Conservation (phyloP, 306 rosid species). For the Cicer arietinum region DNA sequence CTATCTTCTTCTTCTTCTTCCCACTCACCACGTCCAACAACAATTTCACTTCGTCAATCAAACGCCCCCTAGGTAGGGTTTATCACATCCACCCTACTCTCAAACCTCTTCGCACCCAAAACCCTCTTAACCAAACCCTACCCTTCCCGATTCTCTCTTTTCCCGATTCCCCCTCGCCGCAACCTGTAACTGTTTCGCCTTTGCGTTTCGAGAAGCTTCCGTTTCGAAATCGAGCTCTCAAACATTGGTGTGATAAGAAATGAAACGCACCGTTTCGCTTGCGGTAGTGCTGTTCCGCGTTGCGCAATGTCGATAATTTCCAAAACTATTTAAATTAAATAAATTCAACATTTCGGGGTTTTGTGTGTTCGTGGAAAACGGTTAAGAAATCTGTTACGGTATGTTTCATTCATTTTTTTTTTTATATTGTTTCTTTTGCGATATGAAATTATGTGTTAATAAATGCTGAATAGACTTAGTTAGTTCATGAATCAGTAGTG, state of each 20-base stretch:
- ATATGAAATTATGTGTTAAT: no score
- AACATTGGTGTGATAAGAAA: background rate
- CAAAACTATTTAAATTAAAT: background rate
- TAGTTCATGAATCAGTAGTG: background rate
- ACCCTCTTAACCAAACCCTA: slow-evolving; percentile 35
- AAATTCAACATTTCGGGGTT: background rate
- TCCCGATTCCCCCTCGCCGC: background rate
- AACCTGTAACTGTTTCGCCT: background rate
- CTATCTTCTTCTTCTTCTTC: background rate
- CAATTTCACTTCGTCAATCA: background rate
- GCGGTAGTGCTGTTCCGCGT: slow-evolving; percentile 1
- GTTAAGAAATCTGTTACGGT: slow-evolving; percentile 8
- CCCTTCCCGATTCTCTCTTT: background rate
- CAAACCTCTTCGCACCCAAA: slow-evolving; percentile 1
- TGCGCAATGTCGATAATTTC: background rate
- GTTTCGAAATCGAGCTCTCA: background rate
- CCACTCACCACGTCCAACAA: slow-evolving; percentile 6
- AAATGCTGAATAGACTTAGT: slow-evolving; percentile 3
- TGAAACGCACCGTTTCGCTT: background rate
- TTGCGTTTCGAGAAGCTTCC: background rate
- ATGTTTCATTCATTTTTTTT: background rate
- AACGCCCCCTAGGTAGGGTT: slow-evolving; percentile 37
- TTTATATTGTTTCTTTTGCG: background rate
- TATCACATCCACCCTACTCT: background rate
- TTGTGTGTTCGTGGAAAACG: background rate